Percentiles rank a stretch among this genome's conserved stretches.
Conservation (phyloP, 1,284 basidiomycete genomes). For the Stygiomarasmius scandens region DNA sequence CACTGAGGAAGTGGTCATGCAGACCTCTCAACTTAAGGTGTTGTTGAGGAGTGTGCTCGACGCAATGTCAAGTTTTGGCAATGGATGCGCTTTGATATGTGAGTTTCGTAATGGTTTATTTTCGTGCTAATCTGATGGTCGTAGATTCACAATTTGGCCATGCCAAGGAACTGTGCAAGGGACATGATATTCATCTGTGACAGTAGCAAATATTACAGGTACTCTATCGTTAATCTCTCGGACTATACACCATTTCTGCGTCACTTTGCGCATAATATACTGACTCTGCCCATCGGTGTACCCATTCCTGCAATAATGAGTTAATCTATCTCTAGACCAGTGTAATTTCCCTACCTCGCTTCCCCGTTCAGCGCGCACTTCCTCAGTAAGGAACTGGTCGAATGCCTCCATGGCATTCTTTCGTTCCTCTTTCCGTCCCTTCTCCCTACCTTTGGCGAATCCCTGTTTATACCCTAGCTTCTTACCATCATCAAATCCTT, state of each 20-base stretch:
- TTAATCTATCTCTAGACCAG: background rate
- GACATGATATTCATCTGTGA: background rate
- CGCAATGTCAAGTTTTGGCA: slow-evolving; percentile 10
- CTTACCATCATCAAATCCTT: slow-evolving; percentile 45
- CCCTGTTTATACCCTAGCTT: slow-evolving; percentile 49
- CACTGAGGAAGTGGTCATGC: background rate
- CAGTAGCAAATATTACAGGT: background rate
- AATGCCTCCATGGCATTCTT: slow-evolving; percentile 54
- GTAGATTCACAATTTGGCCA: slow-evolving; percentile 9
- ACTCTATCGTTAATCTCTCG: background rate
- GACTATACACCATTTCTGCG: background rate
- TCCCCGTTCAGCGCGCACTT: slow-evolving; percentile 34
- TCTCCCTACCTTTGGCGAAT: slow-evolving; percentile 38
- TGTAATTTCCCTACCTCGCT: slow-evolving; percentile 2
- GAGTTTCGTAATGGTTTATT: background rate
- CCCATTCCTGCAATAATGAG: slow-evolving; percentile 24
- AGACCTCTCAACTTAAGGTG: background rate
- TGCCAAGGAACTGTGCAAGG: slow-evolving; percentile 1
- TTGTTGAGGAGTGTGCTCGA: slow-evolving; percentile 7
- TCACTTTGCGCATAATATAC: slow-evolving; percentile 27
- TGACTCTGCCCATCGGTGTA: slow-evolving; percentile 37
- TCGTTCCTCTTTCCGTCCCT: slow-evolving; percentile 51
- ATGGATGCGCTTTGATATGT: slow-evolving; percentile 10
- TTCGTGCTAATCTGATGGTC: background rate
- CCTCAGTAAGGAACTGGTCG: slow-evolving; percentile 52